Evolutionary conservation across 305 asterid species (phyloP), one percentile per base, ranked within the genome.

Genomic region (Fraxinus latifolia): DNA sequence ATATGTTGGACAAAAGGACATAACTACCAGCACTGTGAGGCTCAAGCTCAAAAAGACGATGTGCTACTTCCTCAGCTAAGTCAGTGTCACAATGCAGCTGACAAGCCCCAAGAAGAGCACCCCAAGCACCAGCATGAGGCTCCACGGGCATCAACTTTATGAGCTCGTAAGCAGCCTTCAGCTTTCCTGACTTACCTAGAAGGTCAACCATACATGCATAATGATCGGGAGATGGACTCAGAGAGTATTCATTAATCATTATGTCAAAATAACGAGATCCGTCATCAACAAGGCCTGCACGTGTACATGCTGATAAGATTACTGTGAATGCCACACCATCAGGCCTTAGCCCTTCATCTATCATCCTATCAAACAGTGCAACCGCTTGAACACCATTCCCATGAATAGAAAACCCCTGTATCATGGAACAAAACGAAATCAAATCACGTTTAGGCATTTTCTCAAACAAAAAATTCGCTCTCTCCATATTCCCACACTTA

Each of bases 41-140:
- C 89, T 93, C 97, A 42, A 89, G 81, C 85, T 94, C 89, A 79
- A 92, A 89, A 12, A 93, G 92, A 77, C 83, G 87, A 8, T 36
- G 39, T 1, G 94, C 93, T 25, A 89, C 87, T 55, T 82, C 87
- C 87, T 91, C 91, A 4, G 89, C 93, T 73, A 93, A 79, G 36
- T 90, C 90, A 53, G 90, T 58, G 55, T 92, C 92, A 79, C 87
- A 2, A 47, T 93, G 90, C 34, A 91, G 77, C 92, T 88, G 85
- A 84, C 94, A 94, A 1, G 93, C 93, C 80, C 91, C 90, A 15
- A 93, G 95, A 84, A 93, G 94, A 32, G 98, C 97, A 53, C 97
- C 98, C 97, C 95, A 94, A 44, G 94, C 97, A 85, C 97, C 91
- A 53, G 90, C 91, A 83, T 91, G 88, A 14, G 92, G 87, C 77